phyloP scores from a whole-genome alignment of 2,329 filamentous ascomycete genomes.

The Periglandula ipomoeae region DNA sequence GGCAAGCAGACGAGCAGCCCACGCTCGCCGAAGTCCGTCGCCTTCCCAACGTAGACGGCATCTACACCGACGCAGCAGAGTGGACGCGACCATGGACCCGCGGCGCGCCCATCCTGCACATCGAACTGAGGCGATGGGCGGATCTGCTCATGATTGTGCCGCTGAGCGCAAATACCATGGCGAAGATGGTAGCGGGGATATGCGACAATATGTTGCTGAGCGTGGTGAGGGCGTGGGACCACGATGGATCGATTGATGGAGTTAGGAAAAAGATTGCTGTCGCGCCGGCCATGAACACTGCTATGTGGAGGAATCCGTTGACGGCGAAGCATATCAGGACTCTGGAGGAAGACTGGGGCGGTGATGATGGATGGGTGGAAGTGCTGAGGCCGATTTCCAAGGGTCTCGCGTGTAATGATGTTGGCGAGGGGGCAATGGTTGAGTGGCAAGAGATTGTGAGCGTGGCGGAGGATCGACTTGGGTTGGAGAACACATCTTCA shows the following conservation, averaged over 20 bases:
- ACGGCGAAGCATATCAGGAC: constrained; percentile 63
- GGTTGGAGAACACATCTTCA: constrained; percentile 5
- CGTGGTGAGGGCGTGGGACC: constrained; percentile 84
- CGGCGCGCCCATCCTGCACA: constrained; percentile 77
- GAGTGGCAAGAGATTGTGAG: constrained; percentile 68
- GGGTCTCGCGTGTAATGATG: constrained; percentile 74
- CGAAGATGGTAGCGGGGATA: constrained; percentile 72
- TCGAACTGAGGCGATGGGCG: constrained; percentile 73
- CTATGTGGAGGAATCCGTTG: constrained; percentile 83
- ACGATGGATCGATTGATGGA: constrained; percentile 49
- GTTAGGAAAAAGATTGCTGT: constrained; percentile 58
- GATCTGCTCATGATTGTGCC: constrained; percentile 74
- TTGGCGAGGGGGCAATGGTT: constrained; percentile 74
- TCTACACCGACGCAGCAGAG: constrained; percentile 80
- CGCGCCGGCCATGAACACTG: constrained; percentile 78
- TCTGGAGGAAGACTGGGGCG: constrained; percentile 68
- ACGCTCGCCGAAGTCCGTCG: constrained; percentile 46
- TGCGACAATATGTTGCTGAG: constrained; percentile 66
- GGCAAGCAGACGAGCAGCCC: constrained; percentile 71
- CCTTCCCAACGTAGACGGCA: constrained; percentile 64
- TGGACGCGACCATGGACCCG: constrained; percentile 72
- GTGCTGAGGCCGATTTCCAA: constrained; percentile 68
- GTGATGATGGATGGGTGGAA: constrained; percentile 43
- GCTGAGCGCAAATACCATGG: constrained; percentile 74
- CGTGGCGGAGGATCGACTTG: constrained; percentile 48